These are phyloP conservation scores for Larix sibirica DNA, from an alignment of 83 land plant species.

Conservation along the genomic window DNA sequence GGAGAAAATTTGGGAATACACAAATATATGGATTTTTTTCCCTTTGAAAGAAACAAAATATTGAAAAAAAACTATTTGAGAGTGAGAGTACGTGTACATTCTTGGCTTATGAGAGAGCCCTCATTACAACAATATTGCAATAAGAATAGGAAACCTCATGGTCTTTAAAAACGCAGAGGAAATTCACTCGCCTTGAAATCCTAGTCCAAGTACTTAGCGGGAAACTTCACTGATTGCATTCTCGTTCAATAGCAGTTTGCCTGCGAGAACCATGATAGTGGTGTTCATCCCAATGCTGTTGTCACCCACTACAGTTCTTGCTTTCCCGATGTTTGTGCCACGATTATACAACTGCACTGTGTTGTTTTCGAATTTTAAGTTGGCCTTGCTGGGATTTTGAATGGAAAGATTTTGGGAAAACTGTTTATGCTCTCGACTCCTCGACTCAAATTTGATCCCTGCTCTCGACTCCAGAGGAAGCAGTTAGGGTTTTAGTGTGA, in stretches of 20 bases:
- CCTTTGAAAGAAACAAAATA: no score
- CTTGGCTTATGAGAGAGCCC: conserved; percentile 10
- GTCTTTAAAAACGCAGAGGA: conserved; percentile 27
- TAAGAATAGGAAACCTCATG: conserved; percentile 22
- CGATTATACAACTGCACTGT: conserved; percentile 30
- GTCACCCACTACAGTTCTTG: conserved; percentile 26
- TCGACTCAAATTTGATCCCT: no score
- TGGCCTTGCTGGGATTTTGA: no score
- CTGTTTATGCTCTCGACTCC: no score
- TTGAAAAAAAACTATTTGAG: neutral
- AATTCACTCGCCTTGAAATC: conserved; percentile 38
- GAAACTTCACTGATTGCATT: conserved; percentile 2
- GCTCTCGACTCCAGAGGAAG: no score
- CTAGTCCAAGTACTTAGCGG: conserved; percentile 23
- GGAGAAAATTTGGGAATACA: no score
- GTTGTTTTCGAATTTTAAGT: conserved; percentile 29
- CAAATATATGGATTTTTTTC: no score
- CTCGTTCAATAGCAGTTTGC: conserved; percentile 6
- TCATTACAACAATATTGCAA: conserved; percentile 33
- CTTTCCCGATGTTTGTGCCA: conserved; percentile 32
- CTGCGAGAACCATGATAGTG: conserved; percentile 27
- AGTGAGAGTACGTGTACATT: conserved; percentile 32
- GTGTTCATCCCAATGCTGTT: conserved; percentile 29
- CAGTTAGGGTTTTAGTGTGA: no score
- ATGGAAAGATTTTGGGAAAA: no score